A percentile compares a stretch with the other conserved stretches of the same genome.
phyloP scores from a whole-genome alignment of 2,329 filamentous ascomycete species.

The Chaetomium globosum region DNA sequence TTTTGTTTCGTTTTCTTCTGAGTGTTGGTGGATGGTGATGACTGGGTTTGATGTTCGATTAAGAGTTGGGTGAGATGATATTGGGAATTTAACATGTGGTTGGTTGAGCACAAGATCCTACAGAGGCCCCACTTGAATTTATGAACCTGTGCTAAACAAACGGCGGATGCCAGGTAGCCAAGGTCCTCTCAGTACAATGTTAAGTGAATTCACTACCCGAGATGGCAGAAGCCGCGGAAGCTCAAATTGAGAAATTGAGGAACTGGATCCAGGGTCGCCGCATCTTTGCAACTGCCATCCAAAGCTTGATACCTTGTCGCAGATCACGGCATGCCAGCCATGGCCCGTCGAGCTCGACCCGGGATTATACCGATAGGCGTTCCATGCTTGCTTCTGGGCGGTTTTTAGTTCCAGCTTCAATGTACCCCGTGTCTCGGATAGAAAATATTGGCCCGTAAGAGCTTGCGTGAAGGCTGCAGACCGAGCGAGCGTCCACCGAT shows the following conservation, averaged over 20 bases:
- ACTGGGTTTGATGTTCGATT: conserved; percentile 31
- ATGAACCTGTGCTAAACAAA: neutral
- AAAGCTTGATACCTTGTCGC: too few species aligned
- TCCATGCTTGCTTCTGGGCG: neutral
- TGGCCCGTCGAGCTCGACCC: neutral
- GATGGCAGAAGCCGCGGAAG: too few species aligned
- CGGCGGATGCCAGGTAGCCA: too few species aligned
- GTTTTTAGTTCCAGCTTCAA: neutral
- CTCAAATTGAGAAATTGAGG: too few species aligned
- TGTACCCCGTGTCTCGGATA: neutral
- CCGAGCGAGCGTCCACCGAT: neutral
- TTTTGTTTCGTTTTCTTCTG: neutral
- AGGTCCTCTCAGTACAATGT: too few species aligned
- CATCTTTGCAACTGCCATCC: too few species aligned
- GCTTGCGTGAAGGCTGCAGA: neutral
- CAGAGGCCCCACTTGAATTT: neutral
- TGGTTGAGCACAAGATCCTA: neutral
- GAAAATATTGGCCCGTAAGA: neutral
- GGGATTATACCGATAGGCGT: neutral
- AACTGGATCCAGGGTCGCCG: too few species aligned
- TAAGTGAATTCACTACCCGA: too few species aligned
- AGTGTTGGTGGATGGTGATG: neutral
- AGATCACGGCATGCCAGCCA: neutral
- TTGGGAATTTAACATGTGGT: neutral
- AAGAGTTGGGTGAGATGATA: neutral